These are phyloP conservation scores for Ogataea polymorpha DNA, from an alignment of 805 yeast genomes.

Conservation along the genomic window DNA sequence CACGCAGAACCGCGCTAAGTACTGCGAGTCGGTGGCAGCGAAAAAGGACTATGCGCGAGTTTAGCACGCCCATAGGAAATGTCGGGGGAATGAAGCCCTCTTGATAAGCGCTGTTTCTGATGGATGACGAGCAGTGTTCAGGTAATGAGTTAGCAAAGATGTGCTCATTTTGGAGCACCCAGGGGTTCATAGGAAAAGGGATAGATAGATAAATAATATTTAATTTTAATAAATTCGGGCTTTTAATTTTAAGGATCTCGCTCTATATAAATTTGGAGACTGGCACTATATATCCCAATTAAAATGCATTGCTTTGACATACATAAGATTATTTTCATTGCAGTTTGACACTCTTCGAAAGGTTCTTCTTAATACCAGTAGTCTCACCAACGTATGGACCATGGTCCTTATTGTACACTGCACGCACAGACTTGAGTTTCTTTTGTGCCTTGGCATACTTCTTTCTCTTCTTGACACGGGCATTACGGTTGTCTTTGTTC, in stretches of 20 bases:
- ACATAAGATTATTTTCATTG: constrained; percentile 22
- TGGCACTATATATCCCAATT: background rate
- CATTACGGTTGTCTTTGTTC: constrained; percentile 89
- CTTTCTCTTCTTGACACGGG: constrained; percentile 98
- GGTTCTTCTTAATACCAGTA: constrained; percentile 95
- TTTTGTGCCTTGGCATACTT: constrained; percentile 92
- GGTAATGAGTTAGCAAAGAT: background rate
- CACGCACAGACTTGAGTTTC: constrained; percentile 86
- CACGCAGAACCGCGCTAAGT: constrained; percentile 11
- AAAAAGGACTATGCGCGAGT: constrained; percentile 17
- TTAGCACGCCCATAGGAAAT: constrained; percentile 4
- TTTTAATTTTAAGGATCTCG: background rate
- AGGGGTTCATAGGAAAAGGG: background rate
- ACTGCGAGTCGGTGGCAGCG: constrained; percentile 9
- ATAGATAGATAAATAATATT: background rate
- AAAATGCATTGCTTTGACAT: background rate
- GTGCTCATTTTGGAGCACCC: background rate
- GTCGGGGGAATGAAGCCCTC: background rate
- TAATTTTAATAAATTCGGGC: background rate
- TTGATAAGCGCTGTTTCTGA: constrained; percentile 1
- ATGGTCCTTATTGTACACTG: constrained; percentile 72
- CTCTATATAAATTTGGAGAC: background rate
- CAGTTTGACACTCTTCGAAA: constrained; percentile 84
- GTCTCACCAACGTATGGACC: constrained; percentile 90
- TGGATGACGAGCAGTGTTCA: no score